phyloP scores from a whole-genome alignment of 2,329 filamentous ascomycete genomes.

The Claviceps monticola region DNA sequence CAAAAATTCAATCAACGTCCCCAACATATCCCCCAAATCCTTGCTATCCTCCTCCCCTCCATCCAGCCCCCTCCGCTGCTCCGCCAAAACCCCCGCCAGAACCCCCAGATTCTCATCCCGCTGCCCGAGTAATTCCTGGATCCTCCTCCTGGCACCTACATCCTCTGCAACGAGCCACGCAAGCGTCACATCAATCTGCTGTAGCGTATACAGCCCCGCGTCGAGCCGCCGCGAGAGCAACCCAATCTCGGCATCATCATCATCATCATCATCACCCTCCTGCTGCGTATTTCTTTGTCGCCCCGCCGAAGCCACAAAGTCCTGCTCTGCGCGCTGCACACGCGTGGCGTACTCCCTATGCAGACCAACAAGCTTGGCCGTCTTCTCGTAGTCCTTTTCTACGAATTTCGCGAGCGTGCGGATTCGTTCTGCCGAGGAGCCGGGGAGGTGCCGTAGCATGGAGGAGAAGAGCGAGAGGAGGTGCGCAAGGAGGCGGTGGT shows the following conservation, averaged over 20 bases:
- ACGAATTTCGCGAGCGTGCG: constrained; percentile 86
- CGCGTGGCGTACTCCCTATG: constrained; percentile 53
- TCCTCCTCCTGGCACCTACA: constrained; percentile 51
- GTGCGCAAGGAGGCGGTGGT: constrained; percentile 61
- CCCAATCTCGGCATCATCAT: constrained; percentile 48
- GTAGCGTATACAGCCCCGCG: constrained; percentile 70
- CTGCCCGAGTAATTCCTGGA: constrained; percentile 51
- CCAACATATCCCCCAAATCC: constrained; percentile 42
- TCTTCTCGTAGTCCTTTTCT: constrained; percentile 86
- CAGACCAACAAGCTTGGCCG: constrained; percentile 55
- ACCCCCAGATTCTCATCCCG: constrained; percentile 50
- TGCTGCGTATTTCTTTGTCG: neutral
- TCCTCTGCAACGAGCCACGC: constrained; percentile 92
- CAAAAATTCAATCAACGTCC: constrained; percentile 37
- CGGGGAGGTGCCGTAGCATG: constrained; percentile 66
- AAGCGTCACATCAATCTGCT: constrained; percentile 71
- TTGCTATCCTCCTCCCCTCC: constrained; percentile 44
- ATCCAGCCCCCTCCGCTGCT: constrained; percentile 38
- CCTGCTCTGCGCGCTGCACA: constrained; percentile 45
- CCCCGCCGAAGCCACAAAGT: constrained; percentile 15
- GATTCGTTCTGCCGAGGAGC: constrained; percentile 64
- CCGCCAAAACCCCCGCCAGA: constrained; percentile 54
- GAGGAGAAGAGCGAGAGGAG: constrained; percentile 74
- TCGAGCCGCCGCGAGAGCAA: constrained; percentile 67
- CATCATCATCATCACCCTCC: constrained; percentile 8